phyloP scores from a whole-genome alignment of 371 early-diverging fungal species.

The Syncephalastrum sp. region DNA sequence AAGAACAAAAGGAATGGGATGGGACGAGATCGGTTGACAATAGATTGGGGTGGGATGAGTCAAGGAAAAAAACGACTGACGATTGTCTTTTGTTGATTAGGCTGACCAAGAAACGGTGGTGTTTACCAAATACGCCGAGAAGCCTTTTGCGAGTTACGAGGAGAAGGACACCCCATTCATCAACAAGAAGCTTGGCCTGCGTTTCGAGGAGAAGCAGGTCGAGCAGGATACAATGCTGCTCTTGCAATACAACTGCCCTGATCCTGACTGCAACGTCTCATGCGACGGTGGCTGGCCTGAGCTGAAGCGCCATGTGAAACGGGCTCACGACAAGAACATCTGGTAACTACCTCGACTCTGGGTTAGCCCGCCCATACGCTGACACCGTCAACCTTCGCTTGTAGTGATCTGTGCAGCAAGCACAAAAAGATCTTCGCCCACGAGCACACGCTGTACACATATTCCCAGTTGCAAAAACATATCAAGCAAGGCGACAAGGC shows the following conservation, averaged over 20 bases:
- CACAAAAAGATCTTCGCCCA: conserved; percentile 90
- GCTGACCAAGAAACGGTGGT: conserved; percentile 71
- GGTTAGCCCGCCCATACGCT: not conserved
- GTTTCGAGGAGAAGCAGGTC: conserved; percentile 74
- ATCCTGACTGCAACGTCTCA: conserved; percentile 66
- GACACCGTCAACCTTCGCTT: not conserved
- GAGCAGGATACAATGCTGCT: conserved; percentile 71
- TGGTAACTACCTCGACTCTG: conserved; percentile 57
- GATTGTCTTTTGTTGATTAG: conserved; percentile 21
- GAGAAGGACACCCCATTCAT: conserved; percentile 42
- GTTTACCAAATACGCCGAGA: conserved; percentile 65
- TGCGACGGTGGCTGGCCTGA: conserved; percentile 80
- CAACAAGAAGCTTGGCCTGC: conserved; percentile 70
- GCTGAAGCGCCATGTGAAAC: conserved; percentile 78
- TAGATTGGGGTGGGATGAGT: not conserved
- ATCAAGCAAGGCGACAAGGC: conserved; percentile 61
- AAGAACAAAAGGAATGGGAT: no score
- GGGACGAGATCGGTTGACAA: no score
- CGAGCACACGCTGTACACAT: conserved; percentile 83
- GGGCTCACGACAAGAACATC: conserved; percentile 68
- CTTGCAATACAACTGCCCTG: conserved; percentile 85
- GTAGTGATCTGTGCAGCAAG: conserved; percentile 81
- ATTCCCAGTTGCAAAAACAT: conserved; percentile 69
- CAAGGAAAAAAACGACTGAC: no score
- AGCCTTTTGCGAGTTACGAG: conserved; percentile 54